A percentile compares a stretch with the other conserved stretches of the same genome.
These are phyloP conservation scores for Penicillium cosmopolitanum DNA, from an alignment of 495 filamentous ascomycete genomes.

Conservation along the genomic window DNA sequence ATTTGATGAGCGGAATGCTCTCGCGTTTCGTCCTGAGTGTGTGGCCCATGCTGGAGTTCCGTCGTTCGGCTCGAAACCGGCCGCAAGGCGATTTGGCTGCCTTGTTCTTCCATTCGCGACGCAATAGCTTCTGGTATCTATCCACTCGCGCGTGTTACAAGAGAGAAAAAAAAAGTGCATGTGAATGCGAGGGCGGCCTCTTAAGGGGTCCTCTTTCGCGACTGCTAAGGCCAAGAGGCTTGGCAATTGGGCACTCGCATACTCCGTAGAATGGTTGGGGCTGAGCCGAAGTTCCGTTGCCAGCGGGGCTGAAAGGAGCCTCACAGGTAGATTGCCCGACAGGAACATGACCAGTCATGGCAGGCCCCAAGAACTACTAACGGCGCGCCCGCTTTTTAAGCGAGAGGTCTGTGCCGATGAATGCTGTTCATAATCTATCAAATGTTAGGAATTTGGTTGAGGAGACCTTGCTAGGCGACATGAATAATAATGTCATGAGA, in stretches of 20 bases:
- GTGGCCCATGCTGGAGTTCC: background rate
- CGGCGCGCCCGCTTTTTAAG: background rate
- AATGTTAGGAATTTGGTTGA: no score
- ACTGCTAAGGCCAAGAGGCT: background rate
- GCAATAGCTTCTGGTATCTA: background rate
- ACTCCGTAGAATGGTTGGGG: no score
- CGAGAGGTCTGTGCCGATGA: background rate
- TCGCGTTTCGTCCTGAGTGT: background rate
- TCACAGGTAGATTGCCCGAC: background rate
- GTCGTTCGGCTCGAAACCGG: background rate
- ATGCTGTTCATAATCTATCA: no score
- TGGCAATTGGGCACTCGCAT: background rate
- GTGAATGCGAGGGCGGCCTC: background rate
- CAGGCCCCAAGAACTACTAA: background rate
- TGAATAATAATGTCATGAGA: no score
- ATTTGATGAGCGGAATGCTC: background rate
- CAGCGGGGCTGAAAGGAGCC: background rate
- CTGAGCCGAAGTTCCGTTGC: no score
- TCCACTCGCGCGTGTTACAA: background rate
- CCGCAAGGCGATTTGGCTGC: slow-evolving; percentile 2
- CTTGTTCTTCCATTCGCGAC: background rate
- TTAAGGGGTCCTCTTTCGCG: background rate
- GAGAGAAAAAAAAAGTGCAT: background rate
- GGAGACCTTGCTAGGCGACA: no score
- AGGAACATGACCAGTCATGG: background rate